phyloP scores from a whole-genome alignment of 2,329 filamentous ascomycete genomes.

The Penicillium sp. region DNA sequence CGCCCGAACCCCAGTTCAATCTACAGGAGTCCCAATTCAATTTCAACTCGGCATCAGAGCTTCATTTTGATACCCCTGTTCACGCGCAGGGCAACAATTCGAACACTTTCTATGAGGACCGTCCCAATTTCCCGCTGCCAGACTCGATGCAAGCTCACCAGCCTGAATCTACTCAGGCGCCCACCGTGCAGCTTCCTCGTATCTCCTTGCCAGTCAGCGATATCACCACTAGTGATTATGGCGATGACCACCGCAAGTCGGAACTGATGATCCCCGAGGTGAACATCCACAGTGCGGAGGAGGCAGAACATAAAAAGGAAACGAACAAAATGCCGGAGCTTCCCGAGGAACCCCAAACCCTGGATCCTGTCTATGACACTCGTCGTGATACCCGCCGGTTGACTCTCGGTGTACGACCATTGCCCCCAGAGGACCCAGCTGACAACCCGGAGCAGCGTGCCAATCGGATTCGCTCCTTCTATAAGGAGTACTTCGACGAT shows the following conservation, averaged over 20 bases:
- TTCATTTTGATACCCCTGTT: constrained; percentile 19
- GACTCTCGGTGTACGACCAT: constrained; percentile 70
- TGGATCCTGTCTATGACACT: constrained; percentile 24
- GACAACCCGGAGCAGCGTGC: constrained; percentile 94
- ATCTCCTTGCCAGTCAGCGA: constrained; percentile 48
- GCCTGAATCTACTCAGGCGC: constrained; percentile 16
- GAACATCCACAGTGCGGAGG: constrained; percentile 29
- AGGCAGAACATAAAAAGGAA: constrained; percentile 17
- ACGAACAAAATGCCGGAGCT: constrained; percentile 20
- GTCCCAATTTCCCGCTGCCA: constrained; percentile 22
- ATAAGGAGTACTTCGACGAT: constrained; percentile 99
- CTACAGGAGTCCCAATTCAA: constrained; percentile 14
- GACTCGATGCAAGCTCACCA: constrained; percentile 14
- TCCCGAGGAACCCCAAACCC: constrained; percentile 26
- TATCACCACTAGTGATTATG: constrained; percentile 56
- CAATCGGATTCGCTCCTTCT: constrained; percentile 96
- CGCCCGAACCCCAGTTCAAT: neutral
- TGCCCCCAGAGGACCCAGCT: constrained; percentile 81
- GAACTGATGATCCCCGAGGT: constrained; percentile 44
- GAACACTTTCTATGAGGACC: constrained; percentile 11
- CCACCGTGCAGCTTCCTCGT: constrained; percentile 28
- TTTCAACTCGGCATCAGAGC: constrained; percentile 10
- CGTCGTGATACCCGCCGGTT: constrained; percentile 50
- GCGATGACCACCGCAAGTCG: constrained; percentile 51
- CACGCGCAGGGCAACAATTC: neutral